Evolutionary conservation across 192 early-diverging fungal species (phyloP).

Genomic region (Coemansia sp.): DNA sequence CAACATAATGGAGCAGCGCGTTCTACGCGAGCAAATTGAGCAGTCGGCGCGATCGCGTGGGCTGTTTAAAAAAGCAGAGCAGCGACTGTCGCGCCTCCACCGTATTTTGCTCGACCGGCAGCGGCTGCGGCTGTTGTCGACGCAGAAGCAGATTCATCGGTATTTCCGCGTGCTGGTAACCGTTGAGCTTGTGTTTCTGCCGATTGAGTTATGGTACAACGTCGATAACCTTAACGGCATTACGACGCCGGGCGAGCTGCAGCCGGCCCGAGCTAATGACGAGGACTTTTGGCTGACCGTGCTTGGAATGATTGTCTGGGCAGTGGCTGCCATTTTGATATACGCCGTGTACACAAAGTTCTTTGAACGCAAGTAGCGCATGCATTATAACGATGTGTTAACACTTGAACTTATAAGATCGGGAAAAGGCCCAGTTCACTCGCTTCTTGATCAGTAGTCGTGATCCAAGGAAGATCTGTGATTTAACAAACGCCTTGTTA

Average conservation of each 20-base stretch:
- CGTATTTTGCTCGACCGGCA: constrained; percentile 50
- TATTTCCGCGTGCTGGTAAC: constrained; percentile 46
- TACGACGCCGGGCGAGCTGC: constrained; percentile 41
- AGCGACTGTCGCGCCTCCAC: constrained; percentile 43
- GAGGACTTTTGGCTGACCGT: constrained; percentile 46
- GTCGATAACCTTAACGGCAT: constrained; percentile 49
- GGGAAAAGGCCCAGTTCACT: too few relatives aligned
- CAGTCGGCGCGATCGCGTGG: constrained; percentile 7
- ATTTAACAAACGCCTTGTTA: too few relatives aligned
- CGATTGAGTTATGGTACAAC: constrained; percentile 54
- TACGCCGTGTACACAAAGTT: constrained; percentile 39
- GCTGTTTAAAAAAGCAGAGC: constrained; percentile 40
- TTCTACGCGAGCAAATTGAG: constrained; percentile 13
- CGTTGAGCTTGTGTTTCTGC: constrained; percentile 42
- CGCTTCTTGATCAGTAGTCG: too few relatives aligned
- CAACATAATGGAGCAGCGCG: background rate
- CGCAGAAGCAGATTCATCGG: constrained; percentile 39
- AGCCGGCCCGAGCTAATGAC: constrained; percentile 17
- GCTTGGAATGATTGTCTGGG: constrained; percentile 43
- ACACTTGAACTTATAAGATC: too few relatives aligned
- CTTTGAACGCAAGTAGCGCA: constrained; percentile 35
- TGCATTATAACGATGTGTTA: too few relatives aligned
- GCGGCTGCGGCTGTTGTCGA: constrained; percentile 30
- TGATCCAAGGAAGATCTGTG: too few relatives aligned
- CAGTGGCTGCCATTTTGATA: constrained; percentile 22